These are phyloP conservation scores for Aspergillus amoenus DNA, from an alignment of 2,329 filamentous ascomycete genomes.

Conservation along the genomic window DNA sequence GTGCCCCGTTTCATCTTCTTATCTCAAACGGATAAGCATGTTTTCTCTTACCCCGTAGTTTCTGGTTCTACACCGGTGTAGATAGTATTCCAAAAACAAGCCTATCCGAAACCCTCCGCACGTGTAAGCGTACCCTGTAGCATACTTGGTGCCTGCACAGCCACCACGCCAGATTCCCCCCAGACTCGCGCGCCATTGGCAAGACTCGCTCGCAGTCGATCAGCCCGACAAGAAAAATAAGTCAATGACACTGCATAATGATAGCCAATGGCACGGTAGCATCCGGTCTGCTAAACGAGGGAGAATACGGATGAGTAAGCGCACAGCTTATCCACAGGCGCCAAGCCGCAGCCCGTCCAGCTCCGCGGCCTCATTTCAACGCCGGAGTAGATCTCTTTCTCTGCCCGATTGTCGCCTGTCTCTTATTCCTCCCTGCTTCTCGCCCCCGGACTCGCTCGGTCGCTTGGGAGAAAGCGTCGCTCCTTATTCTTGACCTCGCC, in stretches of 20 bases:
- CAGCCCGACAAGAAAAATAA: neutral
- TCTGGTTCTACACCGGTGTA: neutral
- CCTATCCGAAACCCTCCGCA: neutral
- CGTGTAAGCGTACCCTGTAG: neutral
- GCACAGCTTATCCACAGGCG: slow-evolving; percentile 3
- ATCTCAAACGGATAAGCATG: no score
- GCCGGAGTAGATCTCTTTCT: neutral
- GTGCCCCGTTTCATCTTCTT: no score
- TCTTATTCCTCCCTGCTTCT: neutral
- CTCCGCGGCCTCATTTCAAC: slow-evolving; percentile 6
- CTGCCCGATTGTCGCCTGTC: neutral
- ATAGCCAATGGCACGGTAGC: no score
- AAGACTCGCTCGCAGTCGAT: neutral
- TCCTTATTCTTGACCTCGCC: neutral
- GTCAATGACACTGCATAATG: no score
- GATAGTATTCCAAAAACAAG: neutral
- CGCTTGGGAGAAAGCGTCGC: neutral
- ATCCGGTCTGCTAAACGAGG: neutral
- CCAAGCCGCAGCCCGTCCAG: slow-evolving; percentile 4
- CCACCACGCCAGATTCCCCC: neutral
- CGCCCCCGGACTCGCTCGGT: neutral
- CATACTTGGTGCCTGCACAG: neutral
- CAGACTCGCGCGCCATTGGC: neutral
- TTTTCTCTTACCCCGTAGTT: neutral
- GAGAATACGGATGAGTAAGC: slow-evolving; percentile 9